phyloP scores from a whole-genome alignment of 345 rosid genomes.

The Sonneratia alba region DNA sequence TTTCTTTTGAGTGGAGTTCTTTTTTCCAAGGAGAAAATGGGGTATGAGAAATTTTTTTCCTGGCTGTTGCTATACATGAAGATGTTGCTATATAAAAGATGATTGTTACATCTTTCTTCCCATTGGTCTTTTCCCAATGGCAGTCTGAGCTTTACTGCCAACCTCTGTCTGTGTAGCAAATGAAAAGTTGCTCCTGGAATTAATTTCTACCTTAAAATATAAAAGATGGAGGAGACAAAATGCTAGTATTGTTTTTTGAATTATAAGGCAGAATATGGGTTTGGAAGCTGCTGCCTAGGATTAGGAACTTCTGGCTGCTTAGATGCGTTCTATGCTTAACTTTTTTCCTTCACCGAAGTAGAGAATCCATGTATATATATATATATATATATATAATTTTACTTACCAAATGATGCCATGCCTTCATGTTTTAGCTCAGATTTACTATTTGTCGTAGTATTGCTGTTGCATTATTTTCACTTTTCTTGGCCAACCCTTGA shows the following conservation, averaged over 20 bases:
- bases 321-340: neutral
- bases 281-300: neutral
- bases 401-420: neutral
- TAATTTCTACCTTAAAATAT: too few relatives aligned
- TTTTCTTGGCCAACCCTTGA: neutral
- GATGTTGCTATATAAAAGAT: too few relatives aligned
- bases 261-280: neutral
- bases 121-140: neutral
- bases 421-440: neutral
- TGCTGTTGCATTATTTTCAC: neutral
- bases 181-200: neutral
- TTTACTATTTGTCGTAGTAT: neutral
- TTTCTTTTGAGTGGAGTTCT: neutral
- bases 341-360: neutral
- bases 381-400: too few relatives aligned
- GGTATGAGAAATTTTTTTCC: too few relatives aligned
- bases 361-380: neutral
- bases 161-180: neutral
- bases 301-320: neutral
- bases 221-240: neutral
- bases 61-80: too few relatives aligned
- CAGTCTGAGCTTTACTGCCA: neutral
- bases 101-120: too few relatives aligned
- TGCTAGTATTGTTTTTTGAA: neutral
- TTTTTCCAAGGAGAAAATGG: neutral